These are phyloP conservation scores for Penicillium glabrum DNA, from an alignment of 2,329 filamentous ascomycete genomes.

Conservation along the genomic window DNA sequence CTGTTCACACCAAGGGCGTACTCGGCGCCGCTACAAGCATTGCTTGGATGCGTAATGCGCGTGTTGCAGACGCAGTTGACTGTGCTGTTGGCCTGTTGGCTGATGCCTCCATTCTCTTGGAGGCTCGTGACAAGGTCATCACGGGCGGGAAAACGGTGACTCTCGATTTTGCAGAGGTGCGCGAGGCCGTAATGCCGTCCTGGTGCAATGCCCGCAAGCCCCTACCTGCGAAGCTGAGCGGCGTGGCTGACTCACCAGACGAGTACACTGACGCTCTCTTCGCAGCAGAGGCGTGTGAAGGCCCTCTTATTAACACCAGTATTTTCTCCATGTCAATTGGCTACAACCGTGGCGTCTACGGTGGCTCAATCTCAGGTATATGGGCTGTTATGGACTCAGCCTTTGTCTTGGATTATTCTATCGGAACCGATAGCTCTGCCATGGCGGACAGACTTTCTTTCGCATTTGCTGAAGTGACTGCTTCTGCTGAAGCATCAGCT, in stretches of 20 bases:
- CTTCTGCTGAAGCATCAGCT: constrained; percentile 8
- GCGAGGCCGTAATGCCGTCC: not conserved
- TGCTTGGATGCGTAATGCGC: constrained; percentile 12
- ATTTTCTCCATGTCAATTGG: constrained; percentile 10
- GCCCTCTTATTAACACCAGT: constrained; percentile 11
- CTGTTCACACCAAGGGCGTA: constrained; percentile 4
- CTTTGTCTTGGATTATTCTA: constrained; percentile 13
- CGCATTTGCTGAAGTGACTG: constrained; percentile 12
- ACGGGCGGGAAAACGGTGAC: not conserved
- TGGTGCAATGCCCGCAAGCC: constrained; percentile 11
- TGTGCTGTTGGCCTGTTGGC: constrained; percentile 11
- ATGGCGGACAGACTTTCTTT: constrained; percentile 10
- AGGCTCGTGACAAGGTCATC: constrained; percentile 12
- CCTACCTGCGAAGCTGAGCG: constrained; percentile 11
- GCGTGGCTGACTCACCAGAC: constrained; percentile 9
- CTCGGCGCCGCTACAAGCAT: constrained; percentile 5
- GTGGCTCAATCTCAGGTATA: constrained; percentile 11
- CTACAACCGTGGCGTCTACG: constrained; percentile 12
- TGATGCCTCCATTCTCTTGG: constrained; percentile 5
- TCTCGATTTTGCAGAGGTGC: constrained; percentile 11
- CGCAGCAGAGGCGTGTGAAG: constrained; percentile 4
- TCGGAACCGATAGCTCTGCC: constrained; percentile 4
- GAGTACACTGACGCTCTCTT: constrained; percentile 2
- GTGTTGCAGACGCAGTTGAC: constrained; percentile 12
- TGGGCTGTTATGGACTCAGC: constrained; percentile 14